Conservation (phyloP, 495 filamentous ascomycete species). For the Daldinia concentrica region DNA sequence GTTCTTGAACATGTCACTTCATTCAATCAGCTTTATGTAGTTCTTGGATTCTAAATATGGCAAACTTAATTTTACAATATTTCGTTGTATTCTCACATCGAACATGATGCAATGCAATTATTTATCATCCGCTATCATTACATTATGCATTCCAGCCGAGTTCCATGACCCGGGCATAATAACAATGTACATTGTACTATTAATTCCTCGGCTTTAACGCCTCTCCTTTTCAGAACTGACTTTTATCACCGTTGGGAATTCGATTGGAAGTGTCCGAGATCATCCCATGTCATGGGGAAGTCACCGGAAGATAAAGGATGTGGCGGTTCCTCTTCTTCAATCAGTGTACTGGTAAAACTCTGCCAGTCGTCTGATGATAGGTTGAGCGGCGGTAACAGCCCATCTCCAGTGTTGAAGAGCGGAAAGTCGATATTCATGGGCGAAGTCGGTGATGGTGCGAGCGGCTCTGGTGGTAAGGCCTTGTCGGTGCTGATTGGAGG, state of each 20-base stretch:
- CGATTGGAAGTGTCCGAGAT: slow-evolving; percentile 36
- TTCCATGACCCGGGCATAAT: slow-evolving; percentile 33
- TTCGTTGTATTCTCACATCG: background rate
- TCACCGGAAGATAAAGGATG: slow-evolving; percentile 29
- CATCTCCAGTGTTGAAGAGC: slow-evolving; percentile 29
- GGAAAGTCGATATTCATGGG: slow-evolving; percentile 47
- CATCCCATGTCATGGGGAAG: slow-evolving; percentile 47
- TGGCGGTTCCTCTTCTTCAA: slow-evolving; percentile 38
- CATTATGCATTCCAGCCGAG: slow-evolving; percentile 43
- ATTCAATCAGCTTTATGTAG: background rate
- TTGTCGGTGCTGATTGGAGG: slow-evolving; percentile 37
- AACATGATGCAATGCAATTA: slow-evolving; percentile 18
- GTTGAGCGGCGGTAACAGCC: slow-evolving; percentile 33
- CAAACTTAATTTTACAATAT: background rate
- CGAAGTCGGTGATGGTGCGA: slow-evolving; percentile 43
- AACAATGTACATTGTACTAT: slow-evolving; percentile 9
- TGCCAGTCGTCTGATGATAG: slow-evolving; percentile 42
- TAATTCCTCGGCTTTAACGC: slow-evolving; percentile 6
- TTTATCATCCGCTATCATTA: slow-evolving; percentile 19
- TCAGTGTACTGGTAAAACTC: slow-evolving; percentile 46
- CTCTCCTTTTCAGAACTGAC: background rate
- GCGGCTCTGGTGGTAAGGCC: slow-evolving; percentile 42
- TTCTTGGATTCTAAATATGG: background rate
- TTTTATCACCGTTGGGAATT: slow-evolving; percentile 13
- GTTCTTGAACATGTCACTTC: background rate